phyloP scores from a whole-genome alignment of 495 filamentous ascomycete species.

The Corynascus novoguineensis region DNA sequence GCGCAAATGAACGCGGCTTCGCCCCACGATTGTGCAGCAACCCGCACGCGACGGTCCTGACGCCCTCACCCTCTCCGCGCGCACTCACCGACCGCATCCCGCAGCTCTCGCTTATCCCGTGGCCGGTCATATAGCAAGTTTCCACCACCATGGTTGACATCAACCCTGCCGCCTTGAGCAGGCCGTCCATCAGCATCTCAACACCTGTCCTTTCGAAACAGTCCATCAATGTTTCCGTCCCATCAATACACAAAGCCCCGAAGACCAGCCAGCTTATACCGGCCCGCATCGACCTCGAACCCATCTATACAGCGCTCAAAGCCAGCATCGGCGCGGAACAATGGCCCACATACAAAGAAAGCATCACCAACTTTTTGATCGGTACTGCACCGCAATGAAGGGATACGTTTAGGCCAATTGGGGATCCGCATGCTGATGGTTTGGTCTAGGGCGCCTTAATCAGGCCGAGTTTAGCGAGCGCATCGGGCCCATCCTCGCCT shows the following conservation, averaged over 20 bases:
- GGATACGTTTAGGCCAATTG: background rate
- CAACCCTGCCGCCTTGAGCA: slow-evolving; percentile 76
- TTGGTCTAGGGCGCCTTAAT: slow-evolving; percentile 64
- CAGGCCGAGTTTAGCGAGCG: slow-evolving; percentile 74
- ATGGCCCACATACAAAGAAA: slow-evolving; percentile 84
- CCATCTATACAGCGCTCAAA: slow-evolving; percentile 82
- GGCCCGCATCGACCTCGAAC: slow-evolving; percentile 82
- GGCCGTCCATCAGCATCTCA: slow-evolving; percentile 55
- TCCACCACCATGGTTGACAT: slow-evolving; percentile 64
- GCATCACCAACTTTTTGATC: slow-evolving; percentile 71
- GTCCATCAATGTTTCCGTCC: slow-evolving; percentile 51
- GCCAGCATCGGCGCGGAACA: slow-evolving; percentile 67
- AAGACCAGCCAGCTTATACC: slow-evolving; percentile 63
- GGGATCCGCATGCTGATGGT: slow-evolving; percentile 9
- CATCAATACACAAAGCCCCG: slow-evolving; percentile 53
- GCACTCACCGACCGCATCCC: slow-evolving; percentile 14
- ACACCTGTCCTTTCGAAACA: slow-evolving; percentile 58
- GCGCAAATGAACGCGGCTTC: slow-evolving; percentile 35
- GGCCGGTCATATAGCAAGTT: slow-evolving; percentile 4
- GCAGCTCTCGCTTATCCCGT: slow-evolving; percentile 9
- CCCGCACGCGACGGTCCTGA: slow-evolving; percentile 39
- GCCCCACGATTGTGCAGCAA: slow-evolving; percentile 40
- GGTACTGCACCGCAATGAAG: slow-evolving; percentile 41
- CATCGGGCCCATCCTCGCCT: slow-evolving; percentile 65
- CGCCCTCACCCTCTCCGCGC: slow-evolving; percentile 16